Percentiles rank a stretch among this genome's conserved stretches.
phyloP scores from a whole-genome alignment of 2,329 filamentous ascomycete genomes.

The Bipolaris cookei region DNA sequence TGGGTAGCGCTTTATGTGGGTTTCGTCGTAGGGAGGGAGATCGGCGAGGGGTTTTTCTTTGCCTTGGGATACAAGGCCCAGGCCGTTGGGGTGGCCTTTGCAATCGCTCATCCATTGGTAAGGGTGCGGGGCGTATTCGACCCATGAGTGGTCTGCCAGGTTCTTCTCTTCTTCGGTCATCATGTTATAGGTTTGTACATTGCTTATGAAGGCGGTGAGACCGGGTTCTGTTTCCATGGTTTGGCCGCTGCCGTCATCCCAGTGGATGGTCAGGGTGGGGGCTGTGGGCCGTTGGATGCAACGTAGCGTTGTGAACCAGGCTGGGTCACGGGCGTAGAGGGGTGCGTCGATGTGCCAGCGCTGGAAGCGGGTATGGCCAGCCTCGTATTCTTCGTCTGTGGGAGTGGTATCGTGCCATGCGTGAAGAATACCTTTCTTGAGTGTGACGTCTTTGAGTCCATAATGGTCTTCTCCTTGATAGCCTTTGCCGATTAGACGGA shows the following conservation, averaged over 20 bases:
- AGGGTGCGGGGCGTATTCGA: slow-evolving; percentile 56
- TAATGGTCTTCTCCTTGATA: slow-evolving; percentile 55
- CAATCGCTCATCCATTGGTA: slow-evolving; percentile 50
- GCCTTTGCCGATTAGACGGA: slow-evolving; percentile 56
- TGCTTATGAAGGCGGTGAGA: slow-evolving; percentile 55
- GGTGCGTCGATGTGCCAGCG: slow-evolving; percentile 59
- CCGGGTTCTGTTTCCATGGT: slow-evolving; percentile 54
- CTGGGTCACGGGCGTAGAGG: slow-evolving; percentile 52
- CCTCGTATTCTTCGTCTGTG: slow-evolving; percentile 56
- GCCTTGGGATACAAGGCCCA: slow-evolving; percentile 51
- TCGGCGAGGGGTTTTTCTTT: slow-evolving; percentile 50
- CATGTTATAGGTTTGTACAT: slow-evolving; percentile 52
- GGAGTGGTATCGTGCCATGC: slow-evolving; percentile 50
- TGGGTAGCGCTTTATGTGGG: slow-evolving; percentile 52
- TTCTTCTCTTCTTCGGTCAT: slow-evolving; percentile 52
- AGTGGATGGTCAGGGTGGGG: slow-evolving; percentile 49
- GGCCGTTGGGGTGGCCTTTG: slow-evolving; percentile 50
- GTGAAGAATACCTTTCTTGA: slow-evolving; percentile 40
- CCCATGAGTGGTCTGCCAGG: slow-evolving; percentile 54
- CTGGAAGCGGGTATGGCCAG: slow-evolving; percentile 55
- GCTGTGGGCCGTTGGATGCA: slow-evolving; percentile 49
- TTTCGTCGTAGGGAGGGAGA: slow-evolving; percentile 46
- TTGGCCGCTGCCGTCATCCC: slow-evolving; percentile 53
- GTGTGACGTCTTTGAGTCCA: slow-evolving; percentile 50
- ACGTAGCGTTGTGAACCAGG: slow-evolving; percentile 54